Conservation (phyloP, 192 early-diverging fungal species). For the Podila epigama region DNA sequence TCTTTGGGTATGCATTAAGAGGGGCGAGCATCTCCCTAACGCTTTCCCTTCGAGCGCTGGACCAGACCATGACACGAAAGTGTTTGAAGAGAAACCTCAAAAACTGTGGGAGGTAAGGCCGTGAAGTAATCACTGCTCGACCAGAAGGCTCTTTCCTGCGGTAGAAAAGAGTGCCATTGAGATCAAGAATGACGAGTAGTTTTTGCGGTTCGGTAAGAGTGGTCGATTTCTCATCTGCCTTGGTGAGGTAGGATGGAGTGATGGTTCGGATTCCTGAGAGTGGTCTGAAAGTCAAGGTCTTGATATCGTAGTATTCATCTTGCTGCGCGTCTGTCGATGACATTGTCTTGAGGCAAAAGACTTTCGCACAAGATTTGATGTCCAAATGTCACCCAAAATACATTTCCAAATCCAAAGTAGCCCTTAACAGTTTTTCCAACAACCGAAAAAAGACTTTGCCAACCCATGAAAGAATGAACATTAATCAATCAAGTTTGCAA, state of each 20-base stretch:
- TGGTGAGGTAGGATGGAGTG: conserved; percentile 2
- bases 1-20: conserved; percentile 53
- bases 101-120: conserved; percentile 64
- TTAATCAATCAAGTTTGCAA: too few relatives aligned
- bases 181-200: conserved; percentile 70
- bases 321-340: background rate
- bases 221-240: background rate
- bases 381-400: too few relatives aligned
- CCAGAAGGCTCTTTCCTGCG: conserved; percentile 9
- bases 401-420: too few relatives aligned
- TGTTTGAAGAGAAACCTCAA: conserved; percentile 59
- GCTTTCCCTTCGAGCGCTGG: conserved; percentile 64
- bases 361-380: background rate
- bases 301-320: conserved; percentile 3
- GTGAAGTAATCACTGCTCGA: conserved; percentile 20
- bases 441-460: too few relatives aligned
- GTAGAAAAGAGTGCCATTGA: conserved; percentile 73
- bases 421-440: too few relatives aligned
- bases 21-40: conserved; percentile 62
- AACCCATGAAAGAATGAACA: too few relatives aligned
- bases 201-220: conserved; percentile 2
- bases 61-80: conserved; percentile 81
- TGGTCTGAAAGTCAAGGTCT: conserved; percentile 9
- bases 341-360: background rate
- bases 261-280: conserved; percentile 25